Base-by-base conservation (phyloP, 768 basidiomycete species). In the Termitomyces sp. region DNA sequence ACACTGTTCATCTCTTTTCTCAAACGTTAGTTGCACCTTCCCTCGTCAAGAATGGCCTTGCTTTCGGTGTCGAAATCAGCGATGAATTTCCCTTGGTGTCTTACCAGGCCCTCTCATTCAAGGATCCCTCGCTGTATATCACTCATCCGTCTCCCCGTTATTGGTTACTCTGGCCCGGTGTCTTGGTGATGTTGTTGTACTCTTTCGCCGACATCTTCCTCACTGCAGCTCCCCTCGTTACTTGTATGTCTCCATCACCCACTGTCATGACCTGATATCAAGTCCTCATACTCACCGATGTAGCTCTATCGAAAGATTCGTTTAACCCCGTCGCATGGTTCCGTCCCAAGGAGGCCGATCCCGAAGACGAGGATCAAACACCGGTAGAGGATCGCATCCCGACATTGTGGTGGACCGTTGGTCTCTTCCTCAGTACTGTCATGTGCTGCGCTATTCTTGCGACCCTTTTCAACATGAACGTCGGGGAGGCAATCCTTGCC, bases 121-220 rank as follows among this genome's bases (percentile, higher is more conserved):
- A 61, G 2, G 75, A 83, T 51, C 75, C 76, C 10, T 52, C 67
- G 1, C 52, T 61, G 35, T 80, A 78, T 60, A 56, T 76, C 54
- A 66, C 69, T 22, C 57, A 58, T 0, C 81, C 82, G 1, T 84
- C 81, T 20, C 78, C 81, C 13, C 76, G 81, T 29, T 83, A 83
- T 66, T 84, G 83, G 84, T 70, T 84, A 45, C 66, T 84, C 33
- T 84, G 82, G 83, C 83, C 82, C 33, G 82, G 83, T 65, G 78
- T 83, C 55, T 63, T 84, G 44, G 72, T 84, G 68, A 84, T 85
- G 80, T 70, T 85, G 59, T 60, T 84, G 53, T 84, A 81, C 66
- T 80, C 81, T 43, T 81, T 83, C 64, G 73, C 77, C 32, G 82
- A 84, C 53, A 73, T 84, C 53, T 53, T 72, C 46, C 61, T 81